These are phyloP conservation scores for Bjerkandera adusta DNA, from an alignment of 1,284 basidiomycete species.

Conservation along the genomic window DNA sequence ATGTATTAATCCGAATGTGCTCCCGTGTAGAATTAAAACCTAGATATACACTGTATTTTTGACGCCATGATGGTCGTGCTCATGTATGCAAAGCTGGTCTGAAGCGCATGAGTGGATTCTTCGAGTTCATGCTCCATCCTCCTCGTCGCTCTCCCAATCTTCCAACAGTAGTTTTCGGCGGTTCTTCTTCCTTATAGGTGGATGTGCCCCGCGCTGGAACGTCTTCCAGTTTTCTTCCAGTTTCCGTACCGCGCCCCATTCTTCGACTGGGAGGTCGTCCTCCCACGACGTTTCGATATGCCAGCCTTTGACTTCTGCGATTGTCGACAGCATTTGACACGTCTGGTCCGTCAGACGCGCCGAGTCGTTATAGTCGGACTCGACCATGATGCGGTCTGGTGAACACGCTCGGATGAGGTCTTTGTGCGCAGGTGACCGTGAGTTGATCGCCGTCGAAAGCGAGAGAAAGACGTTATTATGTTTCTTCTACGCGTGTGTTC, in stretches of 20 bases:
- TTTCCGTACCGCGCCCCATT: conserved; percentile 62
- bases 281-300: conserved; percentile 57
- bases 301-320: conserved; percentile 70
- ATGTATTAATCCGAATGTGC: not conserved
- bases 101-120: no score
- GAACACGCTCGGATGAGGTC: conserved; percentile 59
- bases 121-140: no score
- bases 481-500: conserved; percentile 42
- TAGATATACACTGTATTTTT: not conserved
- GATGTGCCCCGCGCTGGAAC: conserved; percentile 51
- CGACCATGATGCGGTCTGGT: conserved; percentile 64
- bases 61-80: not conserved
- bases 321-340: conserved; percentile 65
- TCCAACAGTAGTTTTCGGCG: conserved; percentile 21
- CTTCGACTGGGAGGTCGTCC: conserved; percentile 29
- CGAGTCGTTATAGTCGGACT: conserved; percentile 72
- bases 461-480: conserved; percentile 76
- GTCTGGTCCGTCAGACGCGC: conserved; percentile 50
- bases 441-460: conserved; percentile 75
- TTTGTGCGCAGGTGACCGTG: conserved; percentile 56
- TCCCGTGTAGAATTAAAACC: not conserved
- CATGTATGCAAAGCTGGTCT: no score
- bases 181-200: conserved; percentile 18
- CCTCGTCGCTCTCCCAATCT: conserved; percentile 25
- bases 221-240: conserved; percentile 66